phyloP scores from a whole-genome alignment of 257 asterid genomes.

The Osmanthus fragrans region DNA sequence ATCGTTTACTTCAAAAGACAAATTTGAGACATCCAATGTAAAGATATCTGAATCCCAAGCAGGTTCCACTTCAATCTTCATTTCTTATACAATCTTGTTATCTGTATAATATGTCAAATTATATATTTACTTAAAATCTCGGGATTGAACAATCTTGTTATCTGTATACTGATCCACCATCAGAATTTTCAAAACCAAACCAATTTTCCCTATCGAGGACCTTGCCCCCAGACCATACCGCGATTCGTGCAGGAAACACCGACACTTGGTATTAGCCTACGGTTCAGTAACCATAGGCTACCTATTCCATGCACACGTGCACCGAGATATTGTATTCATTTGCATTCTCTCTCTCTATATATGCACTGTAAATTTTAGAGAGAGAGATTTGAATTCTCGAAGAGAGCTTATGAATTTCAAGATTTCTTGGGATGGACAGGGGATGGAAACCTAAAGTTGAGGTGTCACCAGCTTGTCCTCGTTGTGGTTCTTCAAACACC shows the following conservation, averaged over 20 bases:
- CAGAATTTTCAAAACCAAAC: slow-evolving; percentile 31
- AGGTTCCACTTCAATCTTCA: slow-evolving; percentile 6
- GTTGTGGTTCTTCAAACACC: slow-evolving; percentile 80
- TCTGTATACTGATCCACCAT: background rate
- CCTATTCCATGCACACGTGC: slow-evolving; percentile 51
- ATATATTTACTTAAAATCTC: background rate
- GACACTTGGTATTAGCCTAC: slow-evolving; percentile 67
- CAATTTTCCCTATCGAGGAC: slow-evolving; percentile 35
- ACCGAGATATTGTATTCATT: background rate
- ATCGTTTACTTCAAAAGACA: slow-evolving; percentile 16
- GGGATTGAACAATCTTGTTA: background rate
- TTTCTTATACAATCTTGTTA: background rate
- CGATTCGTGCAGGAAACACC: slow-evolving; percentile 54
- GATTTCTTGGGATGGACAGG: slow-evolving; percentile 51
- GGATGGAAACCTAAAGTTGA: slow-evolving; percentile 56
- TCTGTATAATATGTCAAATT: background rate
- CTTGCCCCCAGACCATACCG: slow-evolving; percentile 45
- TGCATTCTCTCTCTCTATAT: slow-evolving; percentile 8
- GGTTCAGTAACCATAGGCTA: slow-evolving; percentile 35
- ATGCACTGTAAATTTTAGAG: slow-evolving; percentile 3
- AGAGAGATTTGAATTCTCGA: background rate
- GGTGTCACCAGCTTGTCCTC: slow-evolving; percentile 62
- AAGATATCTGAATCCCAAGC: slow-evolving; percentile 24
- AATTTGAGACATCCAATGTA: slow-evolving; percentile 23
- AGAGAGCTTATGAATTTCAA: background rate